A percentile compares a stretch with the other conserved stretches of the same genome.
These are phyloP conservation scores for Phellopilus nigrolimitatus DNA, from an alignment of 1,284 basidiomycete species.

Conservation along the genomic window DNA sequence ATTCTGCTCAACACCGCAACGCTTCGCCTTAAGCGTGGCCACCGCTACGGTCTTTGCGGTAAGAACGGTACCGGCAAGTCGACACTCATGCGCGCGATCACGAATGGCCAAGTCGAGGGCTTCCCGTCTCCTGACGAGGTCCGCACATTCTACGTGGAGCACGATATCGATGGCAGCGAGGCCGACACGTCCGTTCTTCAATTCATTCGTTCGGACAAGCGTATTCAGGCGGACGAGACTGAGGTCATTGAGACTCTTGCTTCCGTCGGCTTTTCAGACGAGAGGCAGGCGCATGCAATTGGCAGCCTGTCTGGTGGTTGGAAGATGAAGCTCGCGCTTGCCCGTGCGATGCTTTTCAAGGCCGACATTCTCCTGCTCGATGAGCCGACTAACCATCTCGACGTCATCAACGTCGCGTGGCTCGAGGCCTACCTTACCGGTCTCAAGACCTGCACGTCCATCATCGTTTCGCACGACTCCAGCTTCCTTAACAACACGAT, in stretches of 20 bases:
- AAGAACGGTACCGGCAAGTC: constrained; percentile 99
- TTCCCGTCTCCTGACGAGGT: constrained; percentile 96
- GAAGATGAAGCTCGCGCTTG: constrained; percentile 99
- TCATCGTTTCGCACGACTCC: constrained; percentile 98
- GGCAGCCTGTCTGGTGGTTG: constrained; percentile 97
- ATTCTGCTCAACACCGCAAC: constrained; percentile 94
- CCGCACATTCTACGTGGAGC: constrained; percentile 98
- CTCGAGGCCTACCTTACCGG: constrained; percentile 91
- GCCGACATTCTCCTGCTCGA: constrained; percentile 95
- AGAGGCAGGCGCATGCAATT: constrained; percentile 81
- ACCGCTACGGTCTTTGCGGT: constrained; percentile 97
- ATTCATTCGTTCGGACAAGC: constrained; percentile 86
- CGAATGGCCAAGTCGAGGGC: constrained; percentile 95
- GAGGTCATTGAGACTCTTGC: constrained; percentile 80
- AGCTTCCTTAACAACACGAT: constrained; percentile 98
- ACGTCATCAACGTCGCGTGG: constrained; percentile 93
- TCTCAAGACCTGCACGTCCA: constrained; percentile 90
- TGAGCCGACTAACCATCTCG: constrained; percentile 97
- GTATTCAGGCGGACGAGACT: constrained; percentile 67
- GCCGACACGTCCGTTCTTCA: constrained; percentile 86
- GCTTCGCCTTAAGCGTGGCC: constrained; percentile 96
- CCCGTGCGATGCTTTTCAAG: constrained; percentile 98
- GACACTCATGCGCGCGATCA: constrained; percentile 95
- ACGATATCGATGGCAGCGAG: constrained; percentile 96
- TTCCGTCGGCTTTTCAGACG: constrained; percentile 78